Base-by-base conservation (phyloP, 192 early-diverging fungal species). In the Dimargaris cristalligena region DNA sequence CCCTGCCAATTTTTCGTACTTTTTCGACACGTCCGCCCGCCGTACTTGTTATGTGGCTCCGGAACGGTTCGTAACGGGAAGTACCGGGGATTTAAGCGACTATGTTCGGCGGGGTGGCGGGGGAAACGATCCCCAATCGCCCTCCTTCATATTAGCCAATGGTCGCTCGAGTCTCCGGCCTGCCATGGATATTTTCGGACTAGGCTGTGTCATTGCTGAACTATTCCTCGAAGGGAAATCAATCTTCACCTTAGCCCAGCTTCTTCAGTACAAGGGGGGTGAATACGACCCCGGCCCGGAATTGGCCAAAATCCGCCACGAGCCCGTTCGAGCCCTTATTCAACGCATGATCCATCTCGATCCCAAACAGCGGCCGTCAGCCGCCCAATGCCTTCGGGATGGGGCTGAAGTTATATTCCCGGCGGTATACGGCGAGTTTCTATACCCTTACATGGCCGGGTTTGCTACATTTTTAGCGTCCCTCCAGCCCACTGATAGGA, bases 161-260 rank as follows among this genome's bases (percentile, higher is more conserved):
- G n/a, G n/a, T n/a, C n/a, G n/a, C n/a, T n/a, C n/a, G n/a, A n/a
- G 82, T 66, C 57, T 89, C 18, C 86, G 75, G 32, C 72, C 83
- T 14, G 84, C 80, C 9, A 98, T 98, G 94, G 94, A 98, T 61
- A 80, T 98, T 20, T 98, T 98, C 68, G 88, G 89, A 1, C 67
- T 89, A 9, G 94, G 94, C 28, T 92, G 83, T 62, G 80, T 84
- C 0, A 90, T 98, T 65, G 92, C 90, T 1, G 94, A 98, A 68
- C 67, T 98, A 3, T 92, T 94, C 63, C 69, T 96, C 33, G 94
- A 98, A 65, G 91, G 94, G 6, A 84, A 86, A 22, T 79, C 91
- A 9, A 72, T 98, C 33, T 98, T 98, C 64, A 88, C 84, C 2
- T 71, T 98, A 20, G 88, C 92, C 31, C 92, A 93, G 60, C 71